phyloP scores from a whole-genome alignment of 257 asterid genomes.

The Primulina huaijiensis region DNA sequence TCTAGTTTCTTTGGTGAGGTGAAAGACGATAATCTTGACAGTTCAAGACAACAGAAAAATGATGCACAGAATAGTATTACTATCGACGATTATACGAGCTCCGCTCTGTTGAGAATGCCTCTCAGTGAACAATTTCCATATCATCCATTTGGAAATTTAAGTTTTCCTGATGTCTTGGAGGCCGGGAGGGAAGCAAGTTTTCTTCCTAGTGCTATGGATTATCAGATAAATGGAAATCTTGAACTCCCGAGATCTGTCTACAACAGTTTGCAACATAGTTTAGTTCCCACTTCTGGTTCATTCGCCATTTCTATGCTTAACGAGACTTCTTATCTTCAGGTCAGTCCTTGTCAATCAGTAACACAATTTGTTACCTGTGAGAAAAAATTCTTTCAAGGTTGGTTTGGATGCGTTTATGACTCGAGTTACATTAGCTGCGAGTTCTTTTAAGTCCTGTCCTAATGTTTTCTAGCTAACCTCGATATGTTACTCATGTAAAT shows the following conservation, averaged over 20 bases:
- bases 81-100: constrained; percentile 51
- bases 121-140: constrained; percentile 44
- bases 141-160: constrained; percentile 41
- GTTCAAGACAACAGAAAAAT: constrained; percentile 37
- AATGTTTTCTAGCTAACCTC: neutral
- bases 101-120: constrained; percentile 49
- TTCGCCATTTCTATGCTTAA: constrained; percentile 46
- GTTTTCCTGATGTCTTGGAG: constrained; percentile 49
- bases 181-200: constrained; percentile 43
- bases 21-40: constrained; percentile 45
- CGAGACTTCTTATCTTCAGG: constrained; percentile 58
- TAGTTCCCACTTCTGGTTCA: constrained; percentile 43
- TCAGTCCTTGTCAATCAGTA: constrained; percentile 18
- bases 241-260: constrained; percentile 54
- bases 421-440: neutral
- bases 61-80: constrained; percentile 50
- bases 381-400: neutral
- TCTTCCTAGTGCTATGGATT: constrained; percentile 43
- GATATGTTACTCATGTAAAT: constrained; percentile 9
- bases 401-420: neutral
- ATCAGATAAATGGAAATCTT: constrained; percentile 51
- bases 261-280: constrained; percentile 35
- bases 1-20: constrained; percentile 40
- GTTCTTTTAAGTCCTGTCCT: neutral
- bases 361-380: constrained; percentile 4